Evolutionary conservation across 2,329 filamentous ascomycete genomes (phyloP).

Genomic region (Sphaerulina musiva): DNA sequence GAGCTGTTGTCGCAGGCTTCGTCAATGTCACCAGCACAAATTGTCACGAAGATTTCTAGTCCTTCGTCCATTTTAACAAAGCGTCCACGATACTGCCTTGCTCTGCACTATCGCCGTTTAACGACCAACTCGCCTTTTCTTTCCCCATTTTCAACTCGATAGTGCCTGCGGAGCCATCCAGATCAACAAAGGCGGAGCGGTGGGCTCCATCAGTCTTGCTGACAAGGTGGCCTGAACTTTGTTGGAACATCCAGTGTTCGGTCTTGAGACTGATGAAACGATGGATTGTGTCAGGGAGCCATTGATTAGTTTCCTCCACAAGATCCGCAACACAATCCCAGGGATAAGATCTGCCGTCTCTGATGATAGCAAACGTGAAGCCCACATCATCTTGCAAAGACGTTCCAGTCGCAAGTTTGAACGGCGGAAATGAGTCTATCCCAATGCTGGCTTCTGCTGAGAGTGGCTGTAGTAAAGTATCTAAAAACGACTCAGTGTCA

Average conservation of each 20-base stretch:
- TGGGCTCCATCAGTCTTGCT: not conserved
- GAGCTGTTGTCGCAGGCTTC: not conserved
- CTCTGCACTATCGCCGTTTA: not conserved
- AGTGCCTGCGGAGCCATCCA: not conserved
- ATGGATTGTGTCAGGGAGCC: not conserved
- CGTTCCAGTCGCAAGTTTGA: not conserved
- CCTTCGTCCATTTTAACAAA: not conserved
- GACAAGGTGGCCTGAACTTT: not conserved
- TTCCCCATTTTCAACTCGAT: not conserved
- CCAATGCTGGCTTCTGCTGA: constrained; percentile 2
- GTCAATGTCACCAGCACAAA: not conserved
- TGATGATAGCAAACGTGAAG: not conserved
- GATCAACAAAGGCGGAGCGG: not conserved
- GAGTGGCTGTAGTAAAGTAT: not conserved
- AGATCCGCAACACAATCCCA: not conserved
- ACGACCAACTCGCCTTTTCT: not conserved
- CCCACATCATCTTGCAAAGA: not conserved
- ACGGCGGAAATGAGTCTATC: not conserved
- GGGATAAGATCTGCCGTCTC: not conserved
- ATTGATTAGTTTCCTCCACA: not conserved
- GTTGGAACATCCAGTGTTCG: not conserved
- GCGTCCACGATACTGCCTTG: not conserved
- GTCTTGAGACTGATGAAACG: not conserved
- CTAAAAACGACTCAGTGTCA: not conserved
- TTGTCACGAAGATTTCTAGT: not conserved